These are phyloP conservation scores for Acacia acuminata DNA, from an alignment of 306 rosid genomes.

Conservation along the genomic window DNA sequence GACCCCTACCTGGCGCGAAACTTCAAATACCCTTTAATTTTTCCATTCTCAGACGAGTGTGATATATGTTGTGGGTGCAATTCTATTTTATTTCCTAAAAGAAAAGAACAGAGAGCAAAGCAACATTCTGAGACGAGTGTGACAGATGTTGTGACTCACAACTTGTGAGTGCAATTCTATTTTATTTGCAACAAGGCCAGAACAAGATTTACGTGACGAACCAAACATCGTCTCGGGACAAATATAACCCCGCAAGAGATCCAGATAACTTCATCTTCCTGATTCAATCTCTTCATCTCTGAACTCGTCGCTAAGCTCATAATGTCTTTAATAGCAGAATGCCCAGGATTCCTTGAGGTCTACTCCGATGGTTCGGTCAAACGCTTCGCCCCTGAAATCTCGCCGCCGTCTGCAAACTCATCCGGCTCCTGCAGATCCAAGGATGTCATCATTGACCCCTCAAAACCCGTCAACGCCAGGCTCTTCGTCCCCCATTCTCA, in stretches of 20 bases:
- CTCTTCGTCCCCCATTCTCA: constrained; percentile 55
- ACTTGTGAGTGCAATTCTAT: not conserved
- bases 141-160: not conserved
- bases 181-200: not conserved
- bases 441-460: constrained; percentile 60
- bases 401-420: constrained; percentile 38
- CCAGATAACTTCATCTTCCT: not conserved
- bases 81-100: not conserved
- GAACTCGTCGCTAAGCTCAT: not conserved
- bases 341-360: constrained; percentile 60
- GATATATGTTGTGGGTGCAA: not conserved
- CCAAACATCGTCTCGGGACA: constrained; percentile 22
- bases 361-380: constrained; percentile 71
- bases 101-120: not conserved
- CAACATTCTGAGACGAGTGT: not conserved
- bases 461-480: constrained; percentile 62
- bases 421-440: constrained; percentile 53
- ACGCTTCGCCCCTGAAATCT: constrained; percentile 56
- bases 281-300: not conserved
- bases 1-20: constrained; percentile 43
- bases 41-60: not conserved
- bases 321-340: constrained; percentile 67
- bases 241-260: not conserved
- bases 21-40: not conserved
- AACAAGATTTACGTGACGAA: constrained; percentile 18